Conservation (phyloP, 352 stramenopile species). For the Phytopythium ostracodes region DNA sequence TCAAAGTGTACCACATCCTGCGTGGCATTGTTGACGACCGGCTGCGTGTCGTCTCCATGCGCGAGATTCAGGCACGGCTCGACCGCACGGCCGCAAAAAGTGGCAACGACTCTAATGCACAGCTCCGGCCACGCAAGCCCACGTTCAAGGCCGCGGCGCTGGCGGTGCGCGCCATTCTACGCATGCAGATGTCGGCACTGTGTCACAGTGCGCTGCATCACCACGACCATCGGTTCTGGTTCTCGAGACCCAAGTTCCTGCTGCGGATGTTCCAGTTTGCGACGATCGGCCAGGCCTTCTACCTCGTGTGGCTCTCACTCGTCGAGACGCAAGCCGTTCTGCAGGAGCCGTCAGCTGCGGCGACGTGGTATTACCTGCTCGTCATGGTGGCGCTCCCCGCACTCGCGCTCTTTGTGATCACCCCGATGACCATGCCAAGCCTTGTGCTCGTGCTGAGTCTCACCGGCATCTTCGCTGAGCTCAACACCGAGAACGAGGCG, state of each 20-base stretch:
- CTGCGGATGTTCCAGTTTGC: conserved; percentile 82
- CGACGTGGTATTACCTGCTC: conserved; percentile 26
- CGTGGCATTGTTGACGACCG: conserved; percentile 82
- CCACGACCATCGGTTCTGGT: conserved; percentile 84
- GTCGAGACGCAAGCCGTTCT: conserved; percentile 52
- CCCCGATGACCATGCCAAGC: conserved; percentile 82
- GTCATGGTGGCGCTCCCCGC: conserved; percentile 70
- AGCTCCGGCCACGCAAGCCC: conserved; percentile 15
- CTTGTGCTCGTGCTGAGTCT: conserved; percentile 86
- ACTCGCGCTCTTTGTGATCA: conserved; percentile 71
- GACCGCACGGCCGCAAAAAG: neutral
- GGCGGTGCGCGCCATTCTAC: conserved; percentile 61
- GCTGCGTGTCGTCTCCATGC: conserved; percentile 58
- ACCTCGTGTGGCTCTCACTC: conserved; percentile 82
- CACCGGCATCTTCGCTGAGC: conserved; percentile 82
- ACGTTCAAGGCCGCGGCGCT: conserved; percentile 58
- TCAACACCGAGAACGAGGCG: conserved; percentile 34
- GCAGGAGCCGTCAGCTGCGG: conserved; percentile 1
- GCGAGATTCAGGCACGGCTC: conserved; percentile 55
- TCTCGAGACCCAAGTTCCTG: conserved; percentile 64
- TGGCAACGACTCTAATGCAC: neutral
- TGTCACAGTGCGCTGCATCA: conserved; percentile 80
- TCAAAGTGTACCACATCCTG: conserved; percentile 82
- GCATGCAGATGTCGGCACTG: conserved; percentile 87
- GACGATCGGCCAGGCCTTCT: conserved; percentile 84